phyloP scores from a whole-genome alignment of 2,329 filamentous ascomycete genomes.

The Penicillium freii region DNA sequence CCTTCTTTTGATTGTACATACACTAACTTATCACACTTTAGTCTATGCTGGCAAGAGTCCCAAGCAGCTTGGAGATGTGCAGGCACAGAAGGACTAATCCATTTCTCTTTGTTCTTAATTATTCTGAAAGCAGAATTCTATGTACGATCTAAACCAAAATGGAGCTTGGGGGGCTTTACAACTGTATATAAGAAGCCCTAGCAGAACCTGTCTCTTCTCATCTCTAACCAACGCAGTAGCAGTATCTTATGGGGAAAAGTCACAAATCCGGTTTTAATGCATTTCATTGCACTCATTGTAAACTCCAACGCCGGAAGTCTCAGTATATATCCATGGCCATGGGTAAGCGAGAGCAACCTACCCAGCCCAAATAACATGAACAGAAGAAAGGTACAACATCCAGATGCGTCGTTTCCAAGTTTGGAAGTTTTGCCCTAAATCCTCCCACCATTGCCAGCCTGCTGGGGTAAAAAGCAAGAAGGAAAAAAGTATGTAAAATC shows the following conservation, averaged over 20 bases:
- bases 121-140: neutral
- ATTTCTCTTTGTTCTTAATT: neutral
- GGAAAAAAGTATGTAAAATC: constrained; percentile 9
- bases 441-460: constrained; percentile 18
- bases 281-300: neutral
- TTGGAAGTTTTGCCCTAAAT: neutral
- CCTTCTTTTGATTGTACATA: neutral
- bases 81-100: neutral
- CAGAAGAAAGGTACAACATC: constrained; percentile 3
- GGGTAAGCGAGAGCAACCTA: neutral
- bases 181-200: constrained; percentile 1
- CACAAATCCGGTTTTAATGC: neutral
- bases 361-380: constrained; percentile 3
- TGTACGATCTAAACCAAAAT: neutral
- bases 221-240: neutral
- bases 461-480: constrained; percentile 15
- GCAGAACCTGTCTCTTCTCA: neutral
- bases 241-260: neutral
- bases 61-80: constrained; percentile 12
- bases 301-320: neutral
- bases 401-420: constrained; percentile 1
- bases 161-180: neutral
- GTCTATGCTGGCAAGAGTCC: constrained; percentile 28
- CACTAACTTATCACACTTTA: constrained; percentile 10
- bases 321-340: constrained; percentile 7